Conservation (phyloP, 1,139 yeast species). For the Hansenula lynferdii region DNA sequence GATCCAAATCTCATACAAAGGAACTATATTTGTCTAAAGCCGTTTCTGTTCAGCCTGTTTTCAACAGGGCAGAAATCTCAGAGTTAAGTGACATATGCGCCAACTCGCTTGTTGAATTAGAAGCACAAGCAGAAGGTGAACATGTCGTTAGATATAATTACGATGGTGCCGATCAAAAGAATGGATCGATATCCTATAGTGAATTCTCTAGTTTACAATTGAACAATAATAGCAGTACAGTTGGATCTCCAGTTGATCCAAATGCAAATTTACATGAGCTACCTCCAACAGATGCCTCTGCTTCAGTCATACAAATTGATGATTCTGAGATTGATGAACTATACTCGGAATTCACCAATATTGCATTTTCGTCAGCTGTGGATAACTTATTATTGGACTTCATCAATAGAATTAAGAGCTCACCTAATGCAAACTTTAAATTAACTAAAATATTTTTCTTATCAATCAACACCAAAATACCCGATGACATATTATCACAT, state of each 20-base stretch:
- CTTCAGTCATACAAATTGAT: conserved; percentile 14
- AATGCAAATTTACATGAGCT: background rate
- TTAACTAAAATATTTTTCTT: conserved; percentile 62
- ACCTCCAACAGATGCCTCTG: conserved; percentile 2
- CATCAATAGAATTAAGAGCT: conserved; percentile 40
- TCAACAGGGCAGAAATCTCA: conserved; percentile 84
- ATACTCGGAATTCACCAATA: conserved; percentile 60
- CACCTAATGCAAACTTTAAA: conserved; percentile 37
- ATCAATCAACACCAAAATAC: conserved; percentile 45
- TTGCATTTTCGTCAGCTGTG: conserved; percentile 39
- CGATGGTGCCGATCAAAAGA: conserved; percentile 13
- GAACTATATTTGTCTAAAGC: conserved; percentile 90
- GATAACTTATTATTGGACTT: conserved; percentile 39
- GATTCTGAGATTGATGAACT: conserved; percentile 53
- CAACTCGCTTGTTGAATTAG: conserved; percentile 73
- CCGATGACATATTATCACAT: conserved; percentile 34
- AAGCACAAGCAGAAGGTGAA: conserved; percentile 82
- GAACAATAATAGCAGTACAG: background rate
- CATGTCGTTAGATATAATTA: conserved; percentile 24
- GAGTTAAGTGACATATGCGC: conserved; percentile 81
- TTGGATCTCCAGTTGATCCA: conserved; percentile 12
- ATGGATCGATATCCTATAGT: conserved; percentile 12
- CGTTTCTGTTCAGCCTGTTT: conserved; percentile 94
- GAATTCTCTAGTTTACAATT: conserved; percentile 20
- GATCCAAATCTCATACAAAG: conserved; percentile 91